A percentile compares a stretch with the other conserved stretches of the same genome.
Conservation (phyloP, 257 asterid genomes). For the Rehmannia glutinosa region DNA sequence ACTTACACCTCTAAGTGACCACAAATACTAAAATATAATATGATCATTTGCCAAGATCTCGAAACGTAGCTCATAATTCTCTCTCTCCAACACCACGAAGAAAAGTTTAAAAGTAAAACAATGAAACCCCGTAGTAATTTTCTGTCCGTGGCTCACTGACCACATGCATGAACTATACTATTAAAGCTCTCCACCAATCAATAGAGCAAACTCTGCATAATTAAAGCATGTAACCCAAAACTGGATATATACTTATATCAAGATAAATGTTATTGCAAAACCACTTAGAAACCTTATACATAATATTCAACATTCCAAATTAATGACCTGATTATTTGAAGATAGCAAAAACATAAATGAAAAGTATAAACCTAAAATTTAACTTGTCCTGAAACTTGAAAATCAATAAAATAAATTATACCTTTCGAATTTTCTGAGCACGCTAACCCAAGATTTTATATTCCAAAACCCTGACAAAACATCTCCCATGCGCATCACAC, state of each 20-base stretch:
- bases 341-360: background rate
- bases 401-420: conserved; percentile 18
- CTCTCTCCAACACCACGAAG: background rate
- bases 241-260: background rate
- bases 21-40: background rate
- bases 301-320: background rate
- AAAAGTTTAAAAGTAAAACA: background rate
- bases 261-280: background rate
- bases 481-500: conserved; percentile 71
- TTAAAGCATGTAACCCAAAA: background rate
- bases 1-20: background rate
- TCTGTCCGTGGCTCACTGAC: conserved; percentile 1
- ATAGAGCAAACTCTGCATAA: background rate
- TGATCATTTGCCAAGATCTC: conserved; percentile 6
- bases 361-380: conserved; percentile 1
- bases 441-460: conserved; percentile 29
- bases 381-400: background rate
- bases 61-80: background rate
- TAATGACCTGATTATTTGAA: background rate
- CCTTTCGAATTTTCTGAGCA: conserved; percentile 35
- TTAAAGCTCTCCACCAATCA: conserved; percentile 11
- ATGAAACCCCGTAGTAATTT: background rate
- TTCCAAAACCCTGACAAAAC: conserved; percentile 49
- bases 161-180: background rate
- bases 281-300: background rate